Base-by-base conservation (phyloP, 2,329 filamentous ascomycete genomes). In the Passalora sequoiae region DNA sequence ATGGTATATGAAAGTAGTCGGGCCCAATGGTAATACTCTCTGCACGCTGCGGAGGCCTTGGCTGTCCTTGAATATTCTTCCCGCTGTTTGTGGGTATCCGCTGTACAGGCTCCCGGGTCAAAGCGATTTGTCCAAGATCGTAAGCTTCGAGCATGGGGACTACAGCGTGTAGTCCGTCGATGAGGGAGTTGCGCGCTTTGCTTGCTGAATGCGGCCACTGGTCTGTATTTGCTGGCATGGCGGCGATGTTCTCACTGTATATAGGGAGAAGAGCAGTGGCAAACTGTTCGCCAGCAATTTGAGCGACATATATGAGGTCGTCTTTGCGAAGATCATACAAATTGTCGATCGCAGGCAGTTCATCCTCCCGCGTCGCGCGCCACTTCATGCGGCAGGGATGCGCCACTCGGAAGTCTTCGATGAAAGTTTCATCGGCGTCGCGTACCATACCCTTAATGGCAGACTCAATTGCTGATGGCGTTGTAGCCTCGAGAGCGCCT, bases 1-100 rank as follows among this genome's bases (percentile, higher is more conserved):
- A 70, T 1, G 77, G 75, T 2, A 92, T 77, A 29, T 73, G 70
- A 51, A 84, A 84, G 2, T 82, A 49, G 44, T 63, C 68, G 24
- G 63, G 61, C 3, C 57, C 59, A 7, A 47, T 29, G 12, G 41
- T 38, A 59, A 61, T 54, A 21, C 42, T 50, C n/a, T 60, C 53
- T 10, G 50, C 25, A 6, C 60, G 52, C 20, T 54, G 56, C 10
- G 54, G 55, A 10, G 55, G 57, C 6, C 60, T 58, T 56, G 57
- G 61, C 37, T 56, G 58, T n/a, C 54, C 57, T 24, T 55, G 54
- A 16, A 45, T 29, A n/a, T 44, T 28, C 21, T 56, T 57, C 15
- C 44, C 43, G 17, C 53, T 24, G 16, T 42, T 46, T 7, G 49
- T 20, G 10, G 44, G 30, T 22, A 48, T 40, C 7, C 51, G 43